Evolutionary conservation across 192 early-diverging fungal species (phyloP), one percentile per base, ranked within the genome.

Genomic region (Martensiomyces pterosporus): DNA sequence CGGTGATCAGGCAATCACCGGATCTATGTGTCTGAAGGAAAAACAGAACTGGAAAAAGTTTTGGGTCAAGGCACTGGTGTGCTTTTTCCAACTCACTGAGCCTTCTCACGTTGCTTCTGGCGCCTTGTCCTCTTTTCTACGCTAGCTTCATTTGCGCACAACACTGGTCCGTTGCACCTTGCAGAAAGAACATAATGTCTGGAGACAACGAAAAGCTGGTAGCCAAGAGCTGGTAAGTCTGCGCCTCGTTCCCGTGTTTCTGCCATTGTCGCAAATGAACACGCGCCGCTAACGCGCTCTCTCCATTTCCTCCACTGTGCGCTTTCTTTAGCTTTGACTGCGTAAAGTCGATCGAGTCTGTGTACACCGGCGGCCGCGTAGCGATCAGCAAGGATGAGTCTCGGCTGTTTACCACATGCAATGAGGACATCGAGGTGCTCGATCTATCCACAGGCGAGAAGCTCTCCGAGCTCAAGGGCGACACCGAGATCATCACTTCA

Each of bases 281-380:
- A 7, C 16, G 19, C 35, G 23, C 24, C 14, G n/a, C 2, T 19
- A 14, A 4, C 27, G 43, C 1, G 3, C 2, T 10, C 10, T 35
- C n/a, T 3, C 18, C 17, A 15, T 17, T 5, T 18, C 22, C 15
- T 23, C 23, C 21, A 6, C 33, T 9, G 10, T 33, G 6, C 33
- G 44, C 16, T 13, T 3, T 4, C 5, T 47, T 35, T 72, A 91
- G 89, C 66, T 88, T 85, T 79, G 83, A 85, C 39, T 77, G 79
- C 32, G 75, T 80, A 40, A 79, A 78, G 65, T 85, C 85, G 12
- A 89, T 94, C 59, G 89, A 92, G 64, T 87, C 90, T 12, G 82
- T 94, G 27, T 97, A 91, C 58, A 92, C 91, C 14, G 93, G 93
- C 49, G 93, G 93, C 17, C 83, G 90, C 51, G 86, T 85, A 26